Conservation (phyloP, 345 rosid genomes). For the Microthlaspi erraticum region DNA sequence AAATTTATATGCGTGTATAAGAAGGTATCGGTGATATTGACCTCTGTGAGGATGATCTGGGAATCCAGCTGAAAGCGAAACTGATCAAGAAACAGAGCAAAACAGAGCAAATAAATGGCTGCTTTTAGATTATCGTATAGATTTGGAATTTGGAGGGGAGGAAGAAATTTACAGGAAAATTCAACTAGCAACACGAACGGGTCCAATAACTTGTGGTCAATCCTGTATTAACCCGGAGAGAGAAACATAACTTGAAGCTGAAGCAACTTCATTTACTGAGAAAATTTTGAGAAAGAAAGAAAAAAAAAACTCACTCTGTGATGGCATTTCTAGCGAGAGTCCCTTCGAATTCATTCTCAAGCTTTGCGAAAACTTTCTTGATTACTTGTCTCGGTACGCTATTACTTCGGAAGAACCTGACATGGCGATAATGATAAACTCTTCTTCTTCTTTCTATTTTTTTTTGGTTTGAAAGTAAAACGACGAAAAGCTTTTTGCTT, state of each 20-base stretch:
- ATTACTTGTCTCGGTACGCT: slow-evolving; percentile 62
- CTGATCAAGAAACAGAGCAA: slow-evolving; percentile 52
- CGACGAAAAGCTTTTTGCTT: background rate
- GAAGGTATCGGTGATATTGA: background rate
- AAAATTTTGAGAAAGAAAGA: background rate
- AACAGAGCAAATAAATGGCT: background rate
- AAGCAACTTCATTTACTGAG: background rate
- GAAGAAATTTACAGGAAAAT: slow-evolving; percentile 59
- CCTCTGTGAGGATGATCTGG: slow-evolving; percentile 99
- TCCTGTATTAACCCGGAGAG: slow-evolving; percentile 51
- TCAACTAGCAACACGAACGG: slow-evolving; percentile 92
- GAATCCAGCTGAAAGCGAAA: slow-evolving; percentile 85
- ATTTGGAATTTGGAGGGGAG: background rate
- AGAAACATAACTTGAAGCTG: slow-evolving; percentile 1
- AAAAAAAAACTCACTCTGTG: slow-evolving; percentile 58
- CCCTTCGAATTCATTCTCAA: slow-evolving; percentile 77
- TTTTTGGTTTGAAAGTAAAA: background rate
- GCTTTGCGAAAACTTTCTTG: slow-evolving; percentile 69
- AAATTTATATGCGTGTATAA: slow-evolving; percentile 9
- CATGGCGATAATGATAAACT: slow-evolving; percentile 23
- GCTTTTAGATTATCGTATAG: background rate
- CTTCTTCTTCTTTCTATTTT: slow-evolving; percentile 3
- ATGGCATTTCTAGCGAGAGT: slow-evolving; percentile 76
- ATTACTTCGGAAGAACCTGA: slow-evolving; percentile 18
- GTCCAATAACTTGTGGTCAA: slow-evolving; percentile 70